A percentile compares a stretch with the other conserved stretches of the same genome.
phyloP scores from a whole-genome alignment of 768 basidiomycete genomes.

The Trametopsis cervina region DNA sequence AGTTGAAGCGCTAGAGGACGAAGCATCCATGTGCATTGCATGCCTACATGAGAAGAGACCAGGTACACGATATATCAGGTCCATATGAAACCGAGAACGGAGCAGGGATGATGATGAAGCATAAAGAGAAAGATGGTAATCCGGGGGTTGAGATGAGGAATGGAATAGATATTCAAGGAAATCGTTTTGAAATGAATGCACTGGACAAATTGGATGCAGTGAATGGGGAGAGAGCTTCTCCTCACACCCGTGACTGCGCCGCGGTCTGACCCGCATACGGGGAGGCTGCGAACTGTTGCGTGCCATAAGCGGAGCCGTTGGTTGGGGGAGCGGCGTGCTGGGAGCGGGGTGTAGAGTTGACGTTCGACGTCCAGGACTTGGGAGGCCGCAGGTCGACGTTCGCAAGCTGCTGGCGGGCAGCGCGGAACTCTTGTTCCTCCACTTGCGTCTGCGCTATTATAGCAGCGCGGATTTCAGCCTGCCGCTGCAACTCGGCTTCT shows the following conservation, averaged over 20 bases:
- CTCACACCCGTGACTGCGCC: background rate
- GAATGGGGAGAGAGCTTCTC: no score
- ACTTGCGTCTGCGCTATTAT: conserved; percentile 72
- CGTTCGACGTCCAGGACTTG: conserved; percentile 51
- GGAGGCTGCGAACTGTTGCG: background rate
- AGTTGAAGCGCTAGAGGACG: no score
- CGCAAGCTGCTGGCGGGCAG: conserved; percentile 72
- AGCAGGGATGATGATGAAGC: no score
- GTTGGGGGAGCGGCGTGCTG: background rate
- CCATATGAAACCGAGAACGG: no score
- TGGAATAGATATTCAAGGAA: no score
- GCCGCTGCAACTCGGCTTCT: conserved; percentile 81
- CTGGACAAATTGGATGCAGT: background rate
- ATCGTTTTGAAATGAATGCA: no score
- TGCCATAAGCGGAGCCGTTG: background rate
- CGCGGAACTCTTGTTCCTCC: conserved; percentile 77
- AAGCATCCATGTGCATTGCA: no score
- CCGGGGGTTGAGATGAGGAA: no score
- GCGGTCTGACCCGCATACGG: background rate
- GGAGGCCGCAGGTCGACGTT: conserved; percentile 71
- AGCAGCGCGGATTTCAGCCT: conserved; percentile 76
- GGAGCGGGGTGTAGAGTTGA: background rate
- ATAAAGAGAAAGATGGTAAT: no score
- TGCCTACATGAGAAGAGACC: no score
- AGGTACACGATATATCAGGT: no score